Evolutionary conservation across 306 rosid species (phyloP), one percentile per base, ranked within the genome.

Genomic region (Spatholobus suberectus): DNA sequence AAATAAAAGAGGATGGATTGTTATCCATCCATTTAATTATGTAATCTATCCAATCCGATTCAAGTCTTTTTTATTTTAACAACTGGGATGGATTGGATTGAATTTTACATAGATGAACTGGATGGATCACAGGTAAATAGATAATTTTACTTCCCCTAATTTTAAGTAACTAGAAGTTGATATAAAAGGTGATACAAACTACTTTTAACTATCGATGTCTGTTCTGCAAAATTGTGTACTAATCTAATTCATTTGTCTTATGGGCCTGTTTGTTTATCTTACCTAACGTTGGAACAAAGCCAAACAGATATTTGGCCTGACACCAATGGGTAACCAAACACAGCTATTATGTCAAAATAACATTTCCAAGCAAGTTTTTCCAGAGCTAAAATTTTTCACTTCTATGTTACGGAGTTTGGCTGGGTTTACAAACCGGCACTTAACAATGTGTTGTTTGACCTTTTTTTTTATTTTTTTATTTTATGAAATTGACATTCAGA

Each of bases 401-500:
- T 55, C 21, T 6, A 6, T 21, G 0, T 23, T 3, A 61, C 20
- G 3, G 1, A 15, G 21, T 29, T 23, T 26, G 37, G 18, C 9
- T 59, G 37, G 8, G 37, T 12, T 11, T 24, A 13, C 34, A n/a
- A 51, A 17, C 58, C 4, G 0, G 8, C 59, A 52, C 24, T 52
- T 52, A 2, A 14, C 15, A 0, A n/a, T n/a, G 29, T 21, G 32
- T 41, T 23, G 29, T 23, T 61, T 61, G 68, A 11, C 44, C 44
- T 8, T 17, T 62, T 27, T 40, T 17, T 1, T 34, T 18, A 9
- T 62, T 76, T 59, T n/a, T n/a, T n/a, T n/a, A n/a, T n/a, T n/a
- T n/a, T n/a, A n/a, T 71, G 71, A 61, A 74, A 70, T 83, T 61
- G 81, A 23, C 34, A 32, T 82, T 81, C 95, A 96, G 99, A 68